Base-by-base conservation (phyloP, 306 rosid species). In the Vigna reflexopilosa region DNA sequence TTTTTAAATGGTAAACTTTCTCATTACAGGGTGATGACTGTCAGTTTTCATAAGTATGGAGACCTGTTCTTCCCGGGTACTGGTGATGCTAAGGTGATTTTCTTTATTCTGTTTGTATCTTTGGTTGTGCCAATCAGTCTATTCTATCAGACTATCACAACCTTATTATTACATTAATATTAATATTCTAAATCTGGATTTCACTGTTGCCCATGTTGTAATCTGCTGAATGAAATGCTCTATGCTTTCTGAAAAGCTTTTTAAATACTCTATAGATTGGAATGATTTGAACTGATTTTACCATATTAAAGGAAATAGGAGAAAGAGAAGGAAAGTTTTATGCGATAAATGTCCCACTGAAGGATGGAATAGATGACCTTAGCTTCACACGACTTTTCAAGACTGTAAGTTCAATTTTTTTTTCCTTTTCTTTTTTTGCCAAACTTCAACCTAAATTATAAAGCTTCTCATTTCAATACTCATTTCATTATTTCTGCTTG, bases 41-140 rank as follows among this genome's bases (percentile, higher is more conserved):
- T 95, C 75, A 95, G 99, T 72, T 95, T 92, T 86, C 99, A 95
- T 90, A 95, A 95, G 90, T 95, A 70, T 81, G 99, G 99, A 72
- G 99, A 95, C 79, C 17, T 85, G 90, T 95, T 93, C 86, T 95
- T 95, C 68, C 99, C 99, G 0, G 99, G 98, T 76, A 92, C 99
- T 3, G 99, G 99, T 59, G 99, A 93, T 83, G 97, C 91, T 72
- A 95, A 95, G 98, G 98, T 92, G 87, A 87, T 59, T 76, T 83
- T 81, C 81, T 80, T 68, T 28, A 75, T 65, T 56, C 82, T 68
- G 67, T 80, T 63, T 67, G 59, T 67, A 20, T 22, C 55, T 70
- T 47, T 56, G 42, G 17, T 24, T 58, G 50, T 73, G 66, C 48
- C 5, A 45, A 55, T 69, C 34, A 38, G 17, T 30, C 54, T 70